Percentiles rank a stretch among this genome's conserved stretches.
Conservation (phyloP, 108 stramenopile genomes). For the Skeletonema menzelii region DNA sequence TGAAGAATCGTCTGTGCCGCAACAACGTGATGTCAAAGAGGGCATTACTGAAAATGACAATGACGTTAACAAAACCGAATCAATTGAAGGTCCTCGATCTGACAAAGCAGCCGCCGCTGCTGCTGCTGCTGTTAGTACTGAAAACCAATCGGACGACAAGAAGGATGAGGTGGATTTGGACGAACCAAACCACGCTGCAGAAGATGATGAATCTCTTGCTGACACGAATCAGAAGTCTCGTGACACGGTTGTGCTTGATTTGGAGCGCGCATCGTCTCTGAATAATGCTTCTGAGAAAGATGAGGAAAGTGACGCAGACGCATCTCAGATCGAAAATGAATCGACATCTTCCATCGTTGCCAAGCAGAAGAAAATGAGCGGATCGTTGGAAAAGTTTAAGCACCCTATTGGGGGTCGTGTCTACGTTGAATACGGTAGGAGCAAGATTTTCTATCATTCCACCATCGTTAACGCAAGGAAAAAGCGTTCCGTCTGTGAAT, state of each 20-base stretch:
- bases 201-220: conserved; percentile 2
- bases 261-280: background rate
- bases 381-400: conserved; percentile 11
- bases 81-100: background rate
- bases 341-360: background rate
- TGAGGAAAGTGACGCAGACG: conserved; percentile 3
- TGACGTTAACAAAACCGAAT: background rate
- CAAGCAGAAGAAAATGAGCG: conserved; percentile 3
- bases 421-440: conserved; percentile 45
- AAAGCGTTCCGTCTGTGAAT: conserved; percentile 30
- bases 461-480: conserved; percentile 37
- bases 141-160: background rate
- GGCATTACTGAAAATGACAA: background rate
- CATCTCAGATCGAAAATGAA: conserved; percentile 9
- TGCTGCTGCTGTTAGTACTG: background rate
- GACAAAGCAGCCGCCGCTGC: background rate
- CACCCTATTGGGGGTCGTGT: conserved; percentile 40
- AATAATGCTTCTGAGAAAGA: conserved; percentile 19
- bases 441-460: conserved; percentile 39
- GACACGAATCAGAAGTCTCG: background rate
- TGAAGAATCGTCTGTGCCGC: background rate
- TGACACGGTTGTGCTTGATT: conserved; percentile 9
- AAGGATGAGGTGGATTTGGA: conserved; percentile 2
- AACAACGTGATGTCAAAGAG: background rate
- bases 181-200: background rate